These are phyloP conservation scores for Colletotrichum phormii DNA, from an alignment of 2,329 filamentous ascomycete species.

Conservation along the genomic window DNA sequence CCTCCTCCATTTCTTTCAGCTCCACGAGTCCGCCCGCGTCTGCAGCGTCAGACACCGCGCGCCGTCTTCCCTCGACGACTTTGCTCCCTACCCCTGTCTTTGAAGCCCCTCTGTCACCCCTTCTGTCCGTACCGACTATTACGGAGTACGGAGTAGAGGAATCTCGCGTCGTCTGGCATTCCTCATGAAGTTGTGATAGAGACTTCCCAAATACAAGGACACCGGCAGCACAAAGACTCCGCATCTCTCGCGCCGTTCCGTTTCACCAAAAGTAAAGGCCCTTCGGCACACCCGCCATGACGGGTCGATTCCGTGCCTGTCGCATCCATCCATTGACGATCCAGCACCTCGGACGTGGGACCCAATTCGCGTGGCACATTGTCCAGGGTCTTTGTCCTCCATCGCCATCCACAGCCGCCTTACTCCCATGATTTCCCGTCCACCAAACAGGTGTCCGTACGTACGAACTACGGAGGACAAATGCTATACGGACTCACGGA, in stretches of 20 bases:
- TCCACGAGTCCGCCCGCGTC: neutral
- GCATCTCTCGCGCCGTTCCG: constrained; percentile 27
- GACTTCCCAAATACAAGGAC: constrained; percentile 18
- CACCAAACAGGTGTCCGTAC: neutral
- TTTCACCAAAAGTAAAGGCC: constrained; percentile 28
- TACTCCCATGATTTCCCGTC: neutral
- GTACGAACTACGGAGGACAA: neutral
- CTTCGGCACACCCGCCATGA: constrained; percentile 6
- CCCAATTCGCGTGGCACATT: constrained; percentile 22
- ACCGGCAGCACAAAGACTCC: constrained; percentile 29
- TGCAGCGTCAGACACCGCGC: neutral
- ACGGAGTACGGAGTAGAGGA: neutral
- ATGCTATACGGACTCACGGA: too few species aligned
- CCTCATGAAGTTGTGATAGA: neutral
- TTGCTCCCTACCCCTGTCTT: neutral
- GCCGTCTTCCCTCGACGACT: neutral
- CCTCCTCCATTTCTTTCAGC: neutral
- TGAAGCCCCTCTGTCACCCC: neutral
- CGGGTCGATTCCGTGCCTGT: constrained; percentile 15
- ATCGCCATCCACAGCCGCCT: neutral
- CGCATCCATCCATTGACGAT: constrained; percentile 22
- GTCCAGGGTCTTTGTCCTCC: constrained; percentile 13
- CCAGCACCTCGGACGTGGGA: constrained; percentile 30
- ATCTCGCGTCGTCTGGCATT: constrained; percentile 3
- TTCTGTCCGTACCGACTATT: neutral